A percentile compares a stretch with the other conserved stretches of the same genome.
These are phyloP conservation scores for Dorcoceras hygrometricum DNA, from an alignment of 257 asterid species.

Conservation along the genomic window DNA sequence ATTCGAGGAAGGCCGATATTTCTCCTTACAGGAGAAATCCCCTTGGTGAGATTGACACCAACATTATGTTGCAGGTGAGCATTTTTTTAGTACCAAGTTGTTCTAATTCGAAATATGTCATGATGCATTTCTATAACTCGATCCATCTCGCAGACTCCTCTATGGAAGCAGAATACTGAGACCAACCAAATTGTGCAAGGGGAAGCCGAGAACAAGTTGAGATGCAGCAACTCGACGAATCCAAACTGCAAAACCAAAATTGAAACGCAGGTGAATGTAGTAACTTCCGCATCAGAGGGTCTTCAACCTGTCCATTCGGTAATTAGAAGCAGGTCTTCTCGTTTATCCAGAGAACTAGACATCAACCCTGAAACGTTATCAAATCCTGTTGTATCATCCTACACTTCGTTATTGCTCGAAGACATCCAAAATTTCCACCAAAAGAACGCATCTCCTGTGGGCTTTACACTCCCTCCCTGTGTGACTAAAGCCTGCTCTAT, in stretches of 20 bases:
- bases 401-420: conserved; percentile 74
- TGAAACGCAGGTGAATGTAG: conserved; percentile 37
- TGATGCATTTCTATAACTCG: background rate
- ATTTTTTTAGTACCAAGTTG: background rate
- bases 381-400: conserved; percentile 55
- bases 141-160: conserved; percentile 31
- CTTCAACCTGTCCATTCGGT: conserved; percentile 32
- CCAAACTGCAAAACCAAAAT: conserved; percentile 25
- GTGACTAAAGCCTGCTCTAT: conserved; percentile 85
- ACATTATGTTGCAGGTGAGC: conserved; percentile 50
- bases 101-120: background rate
- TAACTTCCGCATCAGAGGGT: conserved; percentile 46
- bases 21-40: conserved; percentile 90
- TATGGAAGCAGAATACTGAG: conserved; percentile 49
- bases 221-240: conserved; percentile 22
- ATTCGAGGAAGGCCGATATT: conserved; percentile 81
- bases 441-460: conserved; percentile 40
- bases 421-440: conserved; percentile 97
- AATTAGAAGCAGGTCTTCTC: conserved; percentile 65
- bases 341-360: conserved; percentile 76
- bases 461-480: conserved; percentile 69
- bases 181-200: conserved; percentile 20
- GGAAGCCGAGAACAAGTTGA: conserved; percentile 31
- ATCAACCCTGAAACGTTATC: conserved; percentile 52
- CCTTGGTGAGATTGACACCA: conserved; percentile 70